Base-by-base conservation (phyloP, 352 stramenopile species). In the Globisporangium solare region DNA sequence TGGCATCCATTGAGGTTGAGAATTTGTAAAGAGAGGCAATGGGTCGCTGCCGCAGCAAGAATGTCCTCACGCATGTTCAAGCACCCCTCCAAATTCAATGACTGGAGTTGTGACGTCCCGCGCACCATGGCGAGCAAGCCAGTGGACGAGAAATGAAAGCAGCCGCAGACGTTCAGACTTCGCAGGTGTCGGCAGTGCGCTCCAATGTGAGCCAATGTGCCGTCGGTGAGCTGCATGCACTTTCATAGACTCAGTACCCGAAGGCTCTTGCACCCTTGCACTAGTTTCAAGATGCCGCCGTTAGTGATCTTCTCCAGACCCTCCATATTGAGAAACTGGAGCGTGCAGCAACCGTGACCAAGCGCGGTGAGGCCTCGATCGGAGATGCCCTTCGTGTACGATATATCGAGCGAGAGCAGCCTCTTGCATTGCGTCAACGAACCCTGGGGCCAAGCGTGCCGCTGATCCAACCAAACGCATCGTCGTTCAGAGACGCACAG, bases 311-410 rank as follows among this genome's bases (percentile, higher is more conserved):
- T 66, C 20, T 85, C 71, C 6, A 92, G 60, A 0, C 80, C 76
- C 63, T 90, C 83, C 20, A 92, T 45, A 62, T 88, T 92, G 46
- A 92, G 37, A 51, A 92, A 92, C 63, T 90, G 76, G 15, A 92
- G 68, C 6, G 65, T 22, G 37, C 53, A 60, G 56, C 83, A 92
- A 6, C 78, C 77, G 7, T 42, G 49, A 3, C 71, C 73, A 17
- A 92, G 66, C 17, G 76, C 64, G 24, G 63, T 61, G 37, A 90
- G 64, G 3, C 79, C 83, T 8, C 80, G 65, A 46, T 92, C 83
- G 13, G 67, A 70, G 54, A 92, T 74, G n/a, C 66, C 54, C 6
- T 50, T 67, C 21, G 78, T 85, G 52, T 82, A 83, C 20, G 80
- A 84, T 3, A 93, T 43, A 51, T 93, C 79, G 6, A 93, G 66